These are phyloP conservation scores for Trichoderma sp. DNA, from an alignment of 2,329 filamentous ascomycete genomes.

Conservation along the genomic window DNA sequence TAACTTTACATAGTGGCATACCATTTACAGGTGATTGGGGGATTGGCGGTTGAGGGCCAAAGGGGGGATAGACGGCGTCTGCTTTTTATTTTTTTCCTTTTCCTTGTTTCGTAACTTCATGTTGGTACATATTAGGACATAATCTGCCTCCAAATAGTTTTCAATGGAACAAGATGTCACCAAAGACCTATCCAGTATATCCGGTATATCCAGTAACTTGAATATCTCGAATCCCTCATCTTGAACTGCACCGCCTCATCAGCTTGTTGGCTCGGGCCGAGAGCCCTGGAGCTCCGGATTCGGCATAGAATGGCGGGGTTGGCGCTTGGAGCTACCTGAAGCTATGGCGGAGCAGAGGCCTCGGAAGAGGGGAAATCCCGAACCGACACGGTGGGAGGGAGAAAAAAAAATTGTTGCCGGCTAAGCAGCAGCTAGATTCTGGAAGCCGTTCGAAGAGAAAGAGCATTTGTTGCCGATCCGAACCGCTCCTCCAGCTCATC, in stretches of 20 bases:
- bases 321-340: not conserved
- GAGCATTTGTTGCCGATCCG: conserved; percentile 3
- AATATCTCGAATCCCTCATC: not conserved
- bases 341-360: conserved; percentile 1
- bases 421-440: conserved; percentile 29
- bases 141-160: not conserved
- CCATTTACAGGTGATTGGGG: not conserved
- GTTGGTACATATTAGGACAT: not conserved
- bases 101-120: not conserved
- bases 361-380: conserved; percentile 39
- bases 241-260: not conserved
- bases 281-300: not conserved
- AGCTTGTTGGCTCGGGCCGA: not conserved
- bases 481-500: conserved; percentile 10
- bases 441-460: conserved; percentile 42
- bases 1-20: conserved; percentile 10
- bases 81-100: not conserved
- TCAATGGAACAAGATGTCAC: not conserved
- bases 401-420: conserved; percentile 39
- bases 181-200: not conserved
- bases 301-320: conserved; percentile 16
- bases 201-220: not conserved
- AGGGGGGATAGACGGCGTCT: conserved; percentile 11
- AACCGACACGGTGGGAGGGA: conserved; percentile 22
- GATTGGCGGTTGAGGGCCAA: not conserved